Conservation (phyloP, 2,329 filamentous ascomycete genomes). For the Calonectria honghensis region DNA sequence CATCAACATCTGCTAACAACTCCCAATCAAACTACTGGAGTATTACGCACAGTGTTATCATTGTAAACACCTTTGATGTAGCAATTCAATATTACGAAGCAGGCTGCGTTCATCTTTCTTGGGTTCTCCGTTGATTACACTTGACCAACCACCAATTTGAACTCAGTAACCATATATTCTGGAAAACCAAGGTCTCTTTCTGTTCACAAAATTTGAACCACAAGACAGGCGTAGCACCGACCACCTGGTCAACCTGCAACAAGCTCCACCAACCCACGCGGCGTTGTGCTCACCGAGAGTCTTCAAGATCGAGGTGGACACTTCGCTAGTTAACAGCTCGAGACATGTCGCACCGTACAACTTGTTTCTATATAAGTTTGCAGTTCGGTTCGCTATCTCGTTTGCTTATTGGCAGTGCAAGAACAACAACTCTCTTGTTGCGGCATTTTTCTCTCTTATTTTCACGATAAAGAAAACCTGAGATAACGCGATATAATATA, state of each 20-base stretch:
- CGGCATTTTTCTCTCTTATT: background rate
- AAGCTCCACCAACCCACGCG: background rate
- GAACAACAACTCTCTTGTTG: background rate
- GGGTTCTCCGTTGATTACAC: background rate
- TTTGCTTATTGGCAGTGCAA: background rate
- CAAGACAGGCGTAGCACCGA: background rate
- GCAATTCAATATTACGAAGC: background rate
- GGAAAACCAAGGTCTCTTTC: background rate
- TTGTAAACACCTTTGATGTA: background rate
- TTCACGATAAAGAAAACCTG: background rate
- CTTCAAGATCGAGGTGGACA: background rate
- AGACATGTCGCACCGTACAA: background rate
- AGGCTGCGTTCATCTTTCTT: background rate
- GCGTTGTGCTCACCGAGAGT: background rate
- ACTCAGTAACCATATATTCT: background rate
- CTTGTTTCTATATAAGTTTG: background rate
- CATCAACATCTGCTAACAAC: background rate
- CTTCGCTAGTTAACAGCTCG: background rate
- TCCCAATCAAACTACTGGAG: background rate
- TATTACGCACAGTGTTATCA: background rate
- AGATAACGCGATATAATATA: background rate
- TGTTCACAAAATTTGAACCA: background rate
- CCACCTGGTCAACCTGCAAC: background rate
- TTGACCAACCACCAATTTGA: background rate
- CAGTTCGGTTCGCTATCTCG: background rate